Conservation (phyloP, 2,329 filamentous ascomycete species). For the Cladophialophora carrionii region DNA sequence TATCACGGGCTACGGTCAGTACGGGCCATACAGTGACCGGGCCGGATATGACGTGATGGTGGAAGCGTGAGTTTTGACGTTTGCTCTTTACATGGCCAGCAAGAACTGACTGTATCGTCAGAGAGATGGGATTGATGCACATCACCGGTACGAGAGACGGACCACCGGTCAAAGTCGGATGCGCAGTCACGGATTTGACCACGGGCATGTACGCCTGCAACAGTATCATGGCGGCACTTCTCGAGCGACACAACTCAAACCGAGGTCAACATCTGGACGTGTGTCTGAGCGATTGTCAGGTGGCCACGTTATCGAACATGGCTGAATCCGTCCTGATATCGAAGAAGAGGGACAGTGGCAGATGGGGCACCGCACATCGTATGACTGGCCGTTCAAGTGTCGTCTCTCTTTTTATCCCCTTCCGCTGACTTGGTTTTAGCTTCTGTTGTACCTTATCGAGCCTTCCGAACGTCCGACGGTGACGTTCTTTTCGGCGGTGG, state of each 20-base stretch:
- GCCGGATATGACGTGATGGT: slow-evolving; percentile 99
- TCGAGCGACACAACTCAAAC: slow-evolving; percentile 67
- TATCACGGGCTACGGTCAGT: slow-evolving; percentile 96
- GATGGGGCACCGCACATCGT: neutral
- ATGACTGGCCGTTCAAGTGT: neutral
- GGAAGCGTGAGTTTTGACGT: slow-evolving; percentile 66
- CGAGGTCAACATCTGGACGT: slow-evolving; percentile 92
- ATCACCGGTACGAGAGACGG: slow-evolving; percentile 66
- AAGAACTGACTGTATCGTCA: neutral
- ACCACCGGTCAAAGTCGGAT: slow-evolving; percentile 92
- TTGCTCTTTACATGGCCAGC: neutral
- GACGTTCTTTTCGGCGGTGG: neutral
- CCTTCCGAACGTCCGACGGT: neutral
- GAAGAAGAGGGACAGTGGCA: slow-evolving; percentile 11
- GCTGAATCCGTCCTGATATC: slow-evolving; percentile 89
- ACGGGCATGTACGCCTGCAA: slow-evolving; percentile 95
- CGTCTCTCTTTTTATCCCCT: neutral
- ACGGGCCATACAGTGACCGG: slow-evolving; percentile 80
- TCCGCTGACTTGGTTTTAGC: neutral
- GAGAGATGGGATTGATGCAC: neutral
- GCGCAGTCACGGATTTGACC: slow-evolving; percentile 93
- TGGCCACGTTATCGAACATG: slow-evolving; percentile 91
- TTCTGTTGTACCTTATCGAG: neutral
- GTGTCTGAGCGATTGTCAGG: slow-evolving; percentile 88
- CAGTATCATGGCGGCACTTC: slow-evolving; percentile 87